phyloP scores from a whole-genome alignment of 2,329 filamentous ascomycete genomes.

The Calonectria leucothoes region DNA sequence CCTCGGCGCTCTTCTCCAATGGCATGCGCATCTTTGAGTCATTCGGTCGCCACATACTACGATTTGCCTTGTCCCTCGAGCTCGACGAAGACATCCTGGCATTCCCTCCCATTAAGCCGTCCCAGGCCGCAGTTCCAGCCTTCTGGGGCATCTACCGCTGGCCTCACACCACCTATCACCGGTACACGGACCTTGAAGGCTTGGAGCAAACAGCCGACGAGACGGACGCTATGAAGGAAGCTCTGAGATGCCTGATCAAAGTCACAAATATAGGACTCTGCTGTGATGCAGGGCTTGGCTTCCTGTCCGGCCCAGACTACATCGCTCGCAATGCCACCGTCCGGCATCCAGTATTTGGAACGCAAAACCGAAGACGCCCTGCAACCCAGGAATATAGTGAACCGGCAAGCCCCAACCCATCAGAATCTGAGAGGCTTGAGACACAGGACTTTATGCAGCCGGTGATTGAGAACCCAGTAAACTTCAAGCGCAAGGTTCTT shows the following conservation, averaged over 20 bases:
- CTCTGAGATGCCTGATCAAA: slow-evolving; percentile 66
- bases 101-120: slow-evolving; percentile 66
- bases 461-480: slow-evolving; percentile 38
- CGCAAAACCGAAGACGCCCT: slow-evolving; percentile 39
- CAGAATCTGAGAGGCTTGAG: slow-evolving; percentile 41
- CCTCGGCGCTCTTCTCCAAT: slow-evolving; percentile 50
- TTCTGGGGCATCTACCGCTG: slow-evolving; percentile 76
- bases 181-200: slow-evolving; percentile 68
- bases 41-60: slow-evolving; percentile 69
- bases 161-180: slow-evolving; percentile 69
- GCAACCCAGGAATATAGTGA: slow-evolving; percentile 20
- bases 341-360: slow-evolving; percentile 50
- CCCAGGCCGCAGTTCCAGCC: slow-evolving; percentile 64
- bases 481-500: slow-evolving; percentile 47
- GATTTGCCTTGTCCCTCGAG: slow-evolving; percentile 76
- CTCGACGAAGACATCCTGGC: slow-evolving; percentile 65
- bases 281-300: slow-evolving; percentile 75
- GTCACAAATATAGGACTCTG: slow-evolving; percentile 75
- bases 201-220: slow-evolving; percentile 74
- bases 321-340: slow-evolving; percentile 57
- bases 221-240: slow-evolving; percentile 68
- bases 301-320: slow-evolving; percentile 71
- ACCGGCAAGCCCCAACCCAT: slow-evolving; percentile 28
- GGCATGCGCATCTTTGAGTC: slow-evolving; percentile 71
- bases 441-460: slow-evolving; percentile 35